Conservation (phyloP, 176 grass and related monocot genomes). For the Stipa capillata region DNA sequence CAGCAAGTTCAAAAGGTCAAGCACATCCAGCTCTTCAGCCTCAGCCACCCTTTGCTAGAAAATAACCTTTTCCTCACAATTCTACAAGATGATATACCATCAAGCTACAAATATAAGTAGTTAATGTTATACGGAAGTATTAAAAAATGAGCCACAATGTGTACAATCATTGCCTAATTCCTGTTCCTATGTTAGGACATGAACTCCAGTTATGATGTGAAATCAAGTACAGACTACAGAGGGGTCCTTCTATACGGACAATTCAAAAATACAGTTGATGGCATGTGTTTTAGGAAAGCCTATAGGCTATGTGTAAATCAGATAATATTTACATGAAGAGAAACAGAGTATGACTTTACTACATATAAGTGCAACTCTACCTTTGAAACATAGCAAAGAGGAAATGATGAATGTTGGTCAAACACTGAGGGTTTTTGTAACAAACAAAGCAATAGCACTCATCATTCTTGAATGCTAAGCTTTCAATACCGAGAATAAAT, state of each 20-base stretch:
- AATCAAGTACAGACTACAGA: background rate
- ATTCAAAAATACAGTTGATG: background rate
- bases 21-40: constrained; percentile 17
- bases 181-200: background rate
- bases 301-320: background rate
- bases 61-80: background rate
- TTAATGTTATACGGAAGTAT: background rate
- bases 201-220: background rate
- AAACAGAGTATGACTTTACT: background rate
- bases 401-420: background rate
- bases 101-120: background rate
- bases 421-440: background rate
- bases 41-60: background rate
- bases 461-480: background rate
- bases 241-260: background rate
- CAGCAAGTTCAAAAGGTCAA: background rate
- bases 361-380: background rate
- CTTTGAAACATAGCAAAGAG: no score
- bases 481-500: background rate
- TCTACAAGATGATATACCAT: constrained; percentile 7
- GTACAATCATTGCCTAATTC: background rate
- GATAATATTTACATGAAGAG: background rate
- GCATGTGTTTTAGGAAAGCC: background rate
- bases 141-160: background rate
- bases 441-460: background rate